These are phyloP conservation scores for Syncephalis plumigaleata DNA, from an alignment of 371 early-diverging fungal genomes.

Conservation along the genomic window DNA sequence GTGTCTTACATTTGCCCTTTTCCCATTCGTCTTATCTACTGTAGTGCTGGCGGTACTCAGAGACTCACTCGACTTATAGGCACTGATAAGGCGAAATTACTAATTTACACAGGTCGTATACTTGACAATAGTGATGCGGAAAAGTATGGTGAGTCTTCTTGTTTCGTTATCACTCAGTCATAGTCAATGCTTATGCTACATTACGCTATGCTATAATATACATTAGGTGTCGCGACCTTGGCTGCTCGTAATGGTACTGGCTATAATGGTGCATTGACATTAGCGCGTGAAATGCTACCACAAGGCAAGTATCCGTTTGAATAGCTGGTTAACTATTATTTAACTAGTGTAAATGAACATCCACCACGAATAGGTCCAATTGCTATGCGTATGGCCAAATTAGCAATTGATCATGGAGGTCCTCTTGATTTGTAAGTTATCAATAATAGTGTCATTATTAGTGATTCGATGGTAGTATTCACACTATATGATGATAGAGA, in stretches of 20 bases:
- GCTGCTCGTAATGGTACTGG: conserved; percentile 44
- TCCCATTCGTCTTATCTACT: background rate
- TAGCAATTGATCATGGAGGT: conserved; percentile 64
- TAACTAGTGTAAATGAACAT: background rate
- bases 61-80: conserved; percentile 80
- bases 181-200: too few relatives aligned
- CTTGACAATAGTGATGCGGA: conserved; percentile 45
- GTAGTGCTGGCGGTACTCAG: conserved; percentile 92
- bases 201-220: too few relatives aligned
- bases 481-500: conserved; percentile 20
- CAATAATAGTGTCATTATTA: background rate
- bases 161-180: background rate
- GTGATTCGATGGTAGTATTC: background rate
- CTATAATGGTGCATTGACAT: conserved; percentile 51
- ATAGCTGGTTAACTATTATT: background rate
- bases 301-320: conserved; percentile 20
- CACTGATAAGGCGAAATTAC: conserved; percentile 72
- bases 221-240: conserved; percentile 68
- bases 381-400: conserved; percentile 76
- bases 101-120: conserved; percentile 71
- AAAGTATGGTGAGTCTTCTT: conserved; percentile 25
- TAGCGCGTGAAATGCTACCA: conserved; percentile 71
- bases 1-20: background rate
- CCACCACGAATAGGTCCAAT: conserved; percentile 48
- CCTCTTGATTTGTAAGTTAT: conserved; percentile 59